These are phyloP conservation scores for Ophiostoma quercus DNA, from an alignment of 2,329 filamentous ascomycete genomes.

Conservation along the genomic window DNA sequence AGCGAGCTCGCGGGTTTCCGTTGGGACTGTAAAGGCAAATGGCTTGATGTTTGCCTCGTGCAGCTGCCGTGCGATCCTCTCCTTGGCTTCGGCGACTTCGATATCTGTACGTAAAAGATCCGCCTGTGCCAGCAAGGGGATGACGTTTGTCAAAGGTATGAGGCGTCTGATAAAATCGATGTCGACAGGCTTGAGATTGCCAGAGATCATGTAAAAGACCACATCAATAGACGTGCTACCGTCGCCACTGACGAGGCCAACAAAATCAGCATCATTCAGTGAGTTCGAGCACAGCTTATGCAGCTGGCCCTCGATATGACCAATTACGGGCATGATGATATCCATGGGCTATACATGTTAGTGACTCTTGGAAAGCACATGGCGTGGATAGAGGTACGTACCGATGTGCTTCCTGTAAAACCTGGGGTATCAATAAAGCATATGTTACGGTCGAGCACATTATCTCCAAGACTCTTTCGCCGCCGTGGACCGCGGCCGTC, in stretches of 20 bases:
- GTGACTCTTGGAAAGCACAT: conserved; percentile 16
- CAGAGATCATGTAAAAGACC: conserved; percentile 73
- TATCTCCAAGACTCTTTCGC: conserved; percentile 67
- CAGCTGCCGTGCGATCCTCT: conserved; percentile 53
- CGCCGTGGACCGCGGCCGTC: conserved; percentile 53
- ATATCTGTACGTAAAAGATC: conserved; percentile 58
- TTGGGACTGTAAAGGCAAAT: conserved; percentile 56
- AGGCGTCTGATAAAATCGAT: conserved; percentile 67
- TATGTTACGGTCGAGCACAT: conserved; percentile 81
- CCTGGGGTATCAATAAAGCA: conserved; percentile 87
- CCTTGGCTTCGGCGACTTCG: conserved; percentile 56
- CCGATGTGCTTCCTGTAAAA: conserved; percentile 49
- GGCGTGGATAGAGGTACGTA: conserved; percentile 34
- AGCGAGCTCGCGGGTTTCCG: not conserved
- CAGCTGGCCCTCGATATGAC: conserved; percentile 69
- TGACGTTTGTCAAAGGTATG: conserved; percentile 70
- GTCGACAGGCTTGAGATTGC: conserved; percentile 58
- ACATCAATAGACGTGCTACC: conserved; percentile 81
- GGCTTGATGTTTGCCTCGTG: conserved; percentile 53
- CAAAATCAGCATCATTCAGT: conserved; percentile 67
- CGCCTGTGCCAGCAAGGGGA: conserved; percentile 73
- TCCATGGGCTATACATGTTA: conserved; percentile 44
- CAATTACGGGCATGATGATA: conserved; percentile 54
- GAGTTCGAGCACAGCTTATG: conserved; percentile 57
- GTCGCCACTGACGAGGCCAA: conserved; percentile 71